A percentile compares a stretch with the other conserved stretches of the same genome.
Evolutionary conservation across 2,329 filamentous ascomycete species (phyloP).

Genomic region (Raffaelea ambrosiae): DNA sequence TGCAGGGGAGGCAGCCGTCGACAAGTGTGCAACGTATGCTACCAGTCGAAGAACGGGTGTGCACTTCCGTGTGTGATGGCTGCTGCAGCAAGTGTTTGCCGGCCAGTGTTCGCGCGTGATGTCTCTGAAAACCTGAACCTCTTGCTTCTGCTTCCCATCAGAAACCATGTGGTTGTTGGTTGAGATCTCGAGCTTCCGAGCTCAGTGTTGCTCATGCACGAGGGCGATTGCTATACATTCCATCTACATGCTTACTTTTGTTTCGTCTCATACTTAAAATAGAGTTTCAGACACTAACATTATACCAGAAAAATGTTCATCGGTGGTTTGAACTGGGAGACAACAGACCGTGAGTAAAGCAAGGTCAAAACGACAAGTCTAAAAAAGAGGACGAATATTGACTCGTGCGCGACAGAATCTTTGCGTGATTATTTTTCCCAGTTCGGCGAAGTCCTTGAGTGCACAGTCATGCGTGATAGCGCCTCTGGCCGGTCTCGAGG

Average conservation of each 20-base stretch:
- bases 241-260: background rate
- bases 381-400: background rate
- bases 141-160: background rate
- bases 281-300: slow-evolving; percentile 6
- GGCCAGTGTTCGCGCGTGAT: too few species aligned
- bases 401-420: slow-evolving; percentile 56
- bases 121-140: too few species aligned
- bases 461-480: slow-evolving; percentile 98
- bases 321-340: slow-evolving; percentile 68
- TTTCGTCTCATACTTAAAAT: background rate
- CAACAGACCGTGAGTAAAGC: background rate
- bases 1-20: too few species aligned
- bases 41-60: background rate
- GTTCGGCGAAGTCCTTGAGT: slow-evolving; percentile 94
- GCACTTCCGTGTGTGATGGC: too few species aligned
- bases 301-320: slow-evolving; percentile 93
- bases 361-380: background rate
- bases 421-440: slow-evolving; percentile 95
- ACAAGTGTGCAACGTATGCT: too few species aligned
- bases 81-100: too few species aligned
- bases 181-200: background rate
- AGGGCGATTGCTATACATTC: too few species aligned
- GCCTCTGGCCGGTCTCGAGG: slow-evolving; percentile 88
- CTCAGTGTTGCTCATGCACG: too few species aligned
- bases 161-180: background rate